Evolutionary conservation across 345 rosid species (phyloP), one percentile per base, ranked within the genome.

Genomic region (Salix caprea): DNA sequence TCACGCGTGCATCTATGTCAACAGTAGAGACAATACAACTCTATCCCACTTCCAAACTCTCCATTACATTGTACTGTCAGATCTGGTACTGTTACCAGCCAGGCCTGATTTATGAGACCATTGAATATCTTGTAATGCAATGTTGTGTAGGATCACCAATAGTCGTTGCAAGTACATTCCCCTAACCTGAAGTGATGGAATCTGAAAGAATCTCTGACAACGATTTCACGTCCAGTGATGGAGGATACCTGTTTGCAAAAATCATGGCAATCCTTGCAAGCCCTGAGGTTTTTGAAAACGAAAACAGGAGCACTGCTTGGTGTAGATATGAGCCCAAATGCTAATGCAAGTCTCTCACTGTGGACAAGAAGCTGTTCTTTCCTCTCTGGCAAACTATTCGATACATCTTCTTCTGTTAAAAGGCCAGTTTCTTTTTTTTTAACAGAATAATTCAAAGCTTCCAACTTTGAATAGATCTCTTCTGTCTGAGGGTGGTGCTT

Each of bases 291-390:
- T 88, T 90, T 93, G 90, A 91, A 90, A 60, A 91, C 82, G 72
- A 81, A 70, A 4, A 91, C 81, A 19, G 94, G 88, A n/a, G 81
- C 74, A 70, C 82, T 81, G 19, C 76, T 79, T 10, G 86, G 79
- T 3, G 74, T 67, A 1, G 94, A 87, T 83, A 90, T 84, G 76
- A 91, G 84, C 74, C 96, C 92, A 76, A 84, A 88, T 67, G 97
- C 87, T 54, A 91, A 82, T 61, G 96, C 97, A 71, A 92, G 89
- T 77, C 89, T 89, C 89, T 92, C 97, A 4, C 94, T 91, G 44
- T 92, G 94, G 62, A 84, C 90, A 73, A 86, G 89, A 79, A 84
- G 88, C 71, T 88, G 91, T 46, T 85, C 83, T 80, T 87, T 86
- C 74, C 90, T 85, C 77, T 86, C 91, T 0, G 86, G 83, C 81